A percentile compares a stretch with the other conserved stretches of the same genome.
These are phyloP conservation scores for Aspergillus felis DNA, from an alignment of 2,329 filamentous ascomycete genomes.

Conservation along the genomic window DNA sequence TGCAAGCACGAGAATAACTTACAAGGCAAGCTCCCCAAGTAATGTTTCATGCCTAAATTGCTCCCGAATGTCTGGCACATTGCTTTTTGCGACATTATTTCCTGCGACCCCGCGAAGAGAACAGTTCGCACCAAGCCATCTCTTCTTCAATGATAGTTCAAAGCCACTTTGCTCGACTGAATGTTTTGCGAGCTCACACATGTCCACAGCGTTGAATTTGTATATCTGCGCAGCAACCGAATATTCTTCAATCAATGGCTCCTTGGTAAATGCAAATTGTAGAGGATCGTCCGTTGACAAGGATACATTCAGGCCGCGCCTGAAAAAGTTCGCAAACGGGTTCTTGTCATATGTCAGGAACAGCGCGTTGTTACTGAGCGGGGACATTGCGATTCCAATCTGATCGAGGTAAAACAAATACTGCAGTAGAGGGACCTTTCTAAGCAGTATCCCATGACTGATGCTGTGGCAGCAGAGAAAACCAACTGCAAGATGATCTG, in stretches of 20 bases:
- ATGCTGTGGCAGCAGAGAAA: constrained; percentile 94
- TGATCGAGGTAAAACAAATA: constrained; percentile 98
- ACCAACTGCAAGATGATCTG: constrained; percentile 89
- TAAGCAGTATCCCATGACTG: constrained; percentile 84
- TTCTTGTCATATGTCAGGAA: constrained; percentile 97
- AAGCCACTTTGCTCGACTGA: constrained; percentile 94
- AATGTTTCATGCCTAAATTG: constrained; percentile 86
- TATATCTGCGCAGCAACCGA: constrained; percentile 98
- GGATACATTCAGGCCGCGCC: constrained; percentile 89
- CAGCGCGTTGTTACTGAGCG: constrained; percentile 92
- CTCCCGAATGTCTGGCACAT: constrained; percentile 88
- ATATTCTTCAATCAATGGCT: constrained; percentile 96
- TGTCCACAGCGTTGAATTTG: constrained; percentile 93
- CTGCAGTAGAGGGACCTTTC: constrained; percentile 90
- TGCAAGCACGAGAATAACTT: constrained; percentile 26
- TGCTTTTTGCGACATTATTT: constrained; percentile 92
- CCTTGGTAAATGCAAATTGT: constrained; percentile 97
- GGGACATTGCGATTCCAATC: constrained; percentile 99
- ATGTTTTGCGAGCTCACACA: constrained; percentile 97
- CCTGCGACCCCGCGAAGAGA: constrained; percentile 73
- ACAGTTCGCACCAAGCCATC: constrained; percentile 82
- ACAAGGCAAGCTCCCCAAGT: constrained; percentile 80
- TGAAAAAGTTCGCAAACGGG: constrained; percentile 93
- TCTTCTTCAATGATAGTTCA: constrained; percentile 80
- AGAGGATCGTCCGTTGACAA: constrained; percentile 94